Evolutionary conservation across 2,329 filamentous ascomycete species (phyloP), one percentile per base, ranked within the genome.

Genomic region (Lojkania enalia): DNA sequence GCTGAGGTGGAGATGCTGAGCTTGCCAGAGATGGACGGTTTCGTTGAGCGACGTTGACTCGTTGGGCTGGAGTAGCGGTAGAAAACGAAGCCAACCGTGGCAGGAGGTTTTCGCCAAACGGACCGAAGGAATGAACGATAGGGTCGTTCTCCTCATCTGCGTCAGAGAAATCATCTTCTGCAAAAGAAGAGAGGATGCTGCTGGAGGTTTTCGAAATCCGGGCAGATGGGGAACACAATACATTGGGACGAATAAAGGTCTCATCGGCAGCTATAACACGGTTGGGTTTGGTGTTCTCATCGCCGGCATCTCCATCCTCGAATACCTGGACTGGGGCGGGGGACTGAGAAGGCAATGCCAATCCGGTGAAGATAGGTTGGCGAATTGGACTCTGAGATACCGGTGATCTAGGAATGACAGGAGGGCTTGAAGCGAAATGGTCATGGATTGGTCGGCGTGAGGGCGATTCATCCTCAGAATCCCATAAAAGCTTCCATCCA

Each of bases 61-160:
- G 38, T 52, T 66, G 55, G 51, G 72, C 76, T 18, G 87, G 87
- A 5, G 88, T 88, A 41, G 58, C 52, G 32, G 74, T 77, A 3
- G 88, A 80, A 74, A 96, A 87, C 2, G 87, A 88, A 16, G 88
- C 87, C 67, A 96, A 80, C 19, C 88, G 85, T 49, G 83, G 82
- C n/a, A 92, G 83, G 27, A 96, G 78, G 64, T 96, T 89, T 42
- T 88, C 87, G 31, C 90, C 90, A 62, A 88, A 95, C 1, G 90
- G 90, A 13, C 90, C 91, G 56, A 96, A 96, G 0, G 91, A 96
- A 69, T 94, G 88, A 14, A 96, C 77, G 42, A 96, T 84, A 2
- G 91, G 91, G 57, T 97, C 94, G 53, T 96, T 96, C 71, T 97
- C 92, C 74, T 96, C 91, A 92, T 87, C 67, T 5, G 52, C 64